Base-by-base conservation (phyloP, 2,329 filamentous ascomycete species). In the Paecilomyces fulvus region DNA sequence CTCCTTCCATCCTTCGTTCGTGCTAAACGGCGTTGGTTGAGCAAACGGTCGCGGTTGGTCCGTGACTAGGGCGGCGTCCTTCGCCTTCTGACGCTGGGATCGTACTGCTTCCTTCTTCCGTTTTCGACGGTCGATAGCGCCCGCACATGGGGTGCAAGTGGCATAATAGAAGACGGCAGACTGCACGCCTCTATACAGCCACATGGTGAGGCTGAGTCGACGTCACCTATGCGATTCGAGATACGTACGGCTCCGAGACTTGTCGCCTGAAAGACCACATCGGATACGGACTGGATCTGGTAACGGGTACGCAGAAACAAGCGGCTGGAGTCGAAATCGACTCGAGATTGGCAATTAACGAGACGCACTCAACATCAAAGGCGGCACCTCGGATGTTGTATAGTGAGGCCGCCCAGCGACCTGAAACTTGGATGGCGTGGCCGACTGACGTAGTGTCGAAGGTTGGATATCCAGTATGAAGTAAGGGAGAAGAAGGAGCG, bases 1-100 rank as follows among this genome's bases (percentile, higher is more conserved):
- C 67, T 94, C 88, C 30, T 82, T 78, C 92, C 92, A 96, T 73
- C 89, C 90, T 11, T 87, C 86, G 66, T 96, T 96, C 28, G 90
- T 95, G 66, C 86, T 87, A 65, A 90, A 94, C 0, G 90, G 89
- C 5, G 70, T 72, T 1, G 88, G 91, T 65, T 96, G 91, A 53
- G 84, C 80, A 71, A 95, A 94, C 10, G 84, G 73, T 46, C 83
- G 83, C 0, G 89, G 89, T 68, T 91, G 83, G 61, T 90, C 83
- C 56, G 70, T 72, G n/a, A 77, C 60, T 30, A 75, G 60, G 55
- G 80, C 81, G 63, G 88, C 82, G 57, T 85, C 73, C 58, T 79
- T 82, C 50, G 81, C 80, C 69, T 88, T 86, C 62, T 87, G 83
- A 63, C 82, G 78, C 56, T 85, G 80, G 59, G 87, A 85, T 64